Evolutionary conservation across 495 filamentous ascomycete genomes (phyloP), one percentile per base, ranked within the genome.

Genomic region (Xylaria intraflava): DNA sequence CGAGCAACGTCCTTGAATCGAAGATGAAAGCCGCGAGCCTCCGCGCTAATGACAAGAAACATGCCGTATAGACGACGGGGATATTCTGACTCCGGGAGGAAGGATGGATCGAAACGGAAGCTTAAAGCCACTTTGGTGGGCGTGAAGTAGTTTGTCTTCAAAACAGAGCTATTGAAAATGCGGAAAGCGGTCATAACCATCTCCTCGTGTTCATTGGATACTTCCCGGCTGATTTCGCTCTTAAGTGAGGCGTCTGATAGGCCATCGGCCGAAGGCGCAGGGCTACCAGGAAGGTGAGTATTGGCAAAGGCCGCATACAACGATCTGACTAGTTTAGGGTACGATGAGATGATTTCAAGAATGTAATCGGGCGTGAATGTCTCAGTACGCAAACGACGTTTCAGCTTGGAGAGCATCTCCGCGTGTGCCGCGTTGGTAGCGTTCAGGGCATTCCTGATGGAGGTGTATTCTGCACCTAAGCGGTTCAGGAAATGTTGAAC

Each of bases 131-230:
- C 92, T 77, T 98, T 98, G 51, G 93, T 98, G 0, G 93, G 93
- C 0, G 93, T 98, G 79, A 95, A 98, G 76, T 96, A 98, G 76
- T 98, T 98, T 56, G 93, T 97, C 80, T 96, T 97, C 58, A 97
- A 76, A 30, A 96, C 82, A 40, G 84, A 80, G 45, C 79, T 79
- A 73, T 97, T 97, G 79, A 98, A 98, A 41, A 92, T 82, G 49
- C 88, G 83, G 81, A 98, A 96, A n/a, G 90, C 87, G 16, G 78
- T 87, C 90, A 97, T 94, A 55, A 98, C 93, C 84, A 96, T 94
- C 70, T 90, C 87, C 61, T 97, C 88, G 70, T 98, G 91, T 74
- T 98, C 93, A 63, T 96, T 96, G 47, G 78, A 78, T 3, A 89
- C 87, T 17, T 84, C 84, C 64, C 83, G 85, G 29, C 86, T 84